Conservation (phyloP, 2,329 filamentous ascomycete species). For the Colletotrichum sidae region DNA sequence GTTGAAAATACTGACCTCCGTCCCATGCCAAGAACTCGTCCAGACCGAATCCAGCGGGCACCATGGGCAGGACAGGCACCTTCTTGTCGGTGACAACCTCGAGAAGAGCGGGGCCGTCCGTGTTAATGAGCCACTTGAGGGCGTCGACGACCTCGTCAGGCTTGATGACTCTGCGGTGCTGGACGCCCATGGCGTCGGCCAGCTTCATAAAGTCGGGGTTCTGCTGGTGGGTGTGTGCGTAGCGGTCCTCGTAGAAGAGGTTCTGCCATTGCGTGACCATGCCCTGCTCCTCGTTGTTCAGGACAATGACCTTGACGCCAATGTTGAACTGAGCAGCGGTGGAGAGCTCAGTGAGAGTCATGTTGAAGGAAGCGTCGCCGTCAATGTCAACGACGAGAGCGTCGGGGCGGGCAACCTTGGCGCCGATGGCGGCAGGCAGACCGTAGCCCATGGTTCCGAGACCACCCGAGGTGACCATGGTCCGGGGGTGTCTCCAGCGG, state of each 20-base stretch:
- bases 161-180: constrained; percentile 77
- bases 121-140: constrained; percentile 89
- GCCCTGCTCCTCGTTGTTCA: constrained; percentile 98
- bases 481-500: constrained; percentile 90
- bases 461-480: constrained; percentile 96
- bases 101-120: constrained; percentile 90
- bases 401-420: constrained; percentile 83
- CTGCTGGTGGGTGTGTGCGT: constrained; percentile 89
- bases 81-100: constrained; percentile 93
- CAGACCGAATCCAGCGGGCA: constrained; percentile 85
- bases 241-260: constrained; percentile 96
- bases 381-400: constrained; percentile 95
- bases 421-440: constrained; percentile 93
- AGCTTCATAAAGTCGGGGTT: constrained; percentile 98
- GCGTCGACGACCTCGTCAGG: constrained; percentile 81
- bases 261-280: constrained; percentile 99
- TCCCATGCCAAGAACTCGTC: constrained; percentile 96
- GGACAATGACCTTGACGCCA: constrained; percentile 90
- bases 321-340: constrained; percentile 97
- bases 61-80: constrained; percentile 97
- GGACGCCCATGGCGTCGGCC: constrained; percentile 89
- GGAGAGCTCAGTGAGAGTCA: constrained; percentile 95
- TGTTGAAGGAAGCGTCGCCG: constrained; percentile 98
- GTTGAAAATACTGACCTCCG: constrained; percentile 65
- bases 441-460: constrained; percentile 93